Conservation (phyloP, 2,329 filamentous ascomycete species). For the Pseudocercospora cruenta region DNA sequence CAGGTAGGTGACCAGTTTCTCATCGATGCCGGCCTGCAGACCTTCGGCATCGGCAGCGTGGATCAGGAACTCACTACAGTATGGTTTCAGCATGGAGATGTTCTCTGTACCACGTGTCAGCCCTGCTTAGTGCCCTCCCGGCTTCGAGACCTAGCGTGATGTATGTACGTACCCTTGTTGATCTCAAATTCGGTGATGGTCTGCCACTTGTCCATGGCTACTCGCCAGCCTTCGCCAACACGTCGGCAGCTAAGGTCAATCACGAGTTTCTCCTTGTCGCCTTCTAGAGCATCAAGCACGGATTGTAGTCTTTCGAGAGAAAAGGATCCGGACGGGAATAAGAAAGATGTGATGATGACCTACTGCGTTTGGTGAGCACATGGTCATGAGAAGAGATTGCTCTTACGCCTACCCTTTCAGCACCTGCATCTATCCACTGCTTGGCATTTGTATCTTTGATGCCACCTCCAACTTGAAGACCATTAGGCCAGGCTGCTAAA, state of each 20-base stretch:
- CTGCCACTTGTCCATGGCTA: constrained; percentile 99
- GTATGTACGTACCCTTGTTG: constrained; percentile 66
- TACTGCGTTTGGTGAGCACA: constrained; percentile 49
- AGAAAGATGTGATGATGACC: constrained; percentile 96
- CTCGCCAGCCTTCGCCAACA: constrained; percentile 79
- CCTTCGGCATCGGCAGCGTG: constrained; percentile 97
- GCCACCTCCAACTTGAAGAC: constrained; percentile 90
- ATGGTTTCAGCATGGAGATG: constrained; percentile 79
- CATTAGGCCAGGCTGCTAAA: constrained; percentile 74
- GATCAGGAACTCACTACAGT: constrained; percentile 95
- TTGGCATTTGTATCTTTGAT: constrained; percentile 83
- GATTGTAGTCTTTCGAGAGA: constrained; percentile 74
- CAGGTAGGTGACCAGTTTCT: constrained; percentile 75
- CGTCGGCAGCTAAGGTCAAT: constrained; percentile 92
- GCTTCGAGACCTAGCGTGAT: constrained; percentile 6
- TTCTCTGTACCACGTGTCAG: constrained; percentile 61
- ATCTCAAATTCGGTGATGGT: constrained; percentile 96
- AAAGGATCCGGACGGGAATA: constrained; percentile 85
- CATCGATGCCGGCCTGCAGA: constrained; percentile 86
- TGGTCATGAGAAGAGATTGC: constrained; percentile 3
- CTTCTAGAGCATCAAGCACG: constrained; percentile 72
- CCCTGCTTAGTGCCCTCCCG: constrained; percentile 19
- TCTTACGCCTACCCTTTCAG: constrained; percentile 72
- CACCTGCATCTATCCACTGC: constrained; percentile 84
- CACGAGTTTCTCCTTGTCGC: constrained; percentile 79